Evolutionary conservation across 352 stramenopile species (phyloP), one percentile per base, ranked within the genome.

Genomic region (Phytophthora multivora): DNA sequence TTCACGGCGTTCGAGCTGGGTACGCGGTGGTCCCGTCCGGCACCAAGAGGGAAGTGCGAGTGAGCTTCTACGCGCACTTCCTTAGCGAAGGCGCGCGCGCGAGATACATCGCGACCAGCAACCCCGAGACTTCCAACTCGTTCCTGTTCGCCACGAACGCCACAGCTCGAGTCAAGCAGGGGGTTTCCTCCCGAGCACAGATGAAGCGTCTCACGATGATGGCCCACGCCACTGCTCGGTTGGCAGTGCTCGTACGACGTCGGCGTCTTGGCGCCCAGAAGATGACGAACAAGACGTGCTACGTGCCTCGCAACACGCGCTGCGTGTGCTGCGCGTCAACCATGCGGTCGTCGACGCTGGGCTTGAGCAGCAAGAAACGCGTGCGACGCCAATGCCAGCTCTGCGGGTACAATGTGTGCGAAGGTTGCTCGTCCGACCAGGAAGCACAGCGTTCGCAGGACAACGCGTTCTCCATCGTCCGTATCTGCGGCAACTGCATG

Each of bases 341-440:
- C 26, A 63, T 87, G 47, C 53, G 55, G 19, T 56, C 59, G 16
- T 59, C 57, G 21, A 59, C 57, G 25, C 56, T 71, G 53, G 45
- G 48, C 8, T 40, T 56, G 13, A 78, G 65, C 42, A 82, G 70
- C 47, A 66, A 58, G 30, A 71, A 66, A 46, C 57, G 57, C 8
- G 57, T 65, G 47, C 28, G 47, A 36, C 38, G 28, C 8, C 66
- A 75, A 3, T 89, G 79, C 38, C 64, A 74, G 13, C 60, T 89
- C 10, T 86, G 79, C 39, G 73, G 79, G 25, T 77, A 80, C 40
- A 66, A 58, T 26, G 77, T 86, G 19, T 89, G 79, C 43, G 64
- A 75, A 18, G 70, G 72, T 3, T 89, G 77, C 43, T 76, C 64
- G 26, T 48, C 21, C 43, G 71, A 71, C 30, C 64, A 73, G 36